phyloP scores from a whole-genome alignment of 2,329 filamentous ascomycete species.

The Stachybotrys chlorohalonatus region DNA sequence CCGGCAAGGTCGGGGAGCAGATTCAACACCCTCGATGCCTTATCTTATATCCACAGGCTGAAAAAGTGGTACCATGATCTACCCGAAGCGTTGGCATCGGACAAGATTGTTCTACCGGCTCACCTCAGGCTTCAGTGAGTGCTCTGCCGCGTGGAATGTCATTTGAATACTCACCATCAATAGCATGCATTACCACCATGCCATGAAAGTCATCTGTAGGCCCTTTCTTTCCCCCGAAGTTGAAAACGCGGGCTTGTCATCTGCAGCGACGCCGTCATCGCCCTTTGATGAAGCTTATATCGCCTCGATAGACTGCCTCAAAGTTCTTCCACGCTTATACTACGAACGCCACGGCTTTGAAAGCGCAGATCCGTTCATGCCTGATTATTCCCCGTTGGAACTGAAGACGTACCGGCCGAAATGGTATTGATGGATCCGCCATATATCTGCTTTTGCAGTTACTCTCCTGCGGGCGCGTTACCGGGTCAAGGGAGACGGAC shows the following conservation, averaged over 20 bases:
- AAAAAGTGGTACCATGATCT: background rate
- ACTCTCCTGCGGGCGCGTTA: too few relatives aligned
- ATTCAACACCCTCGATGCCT: background rate
- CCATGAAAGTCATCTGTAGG: background rate
- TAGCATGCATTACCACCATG: background rate
- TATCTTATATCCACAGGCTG: background rate
- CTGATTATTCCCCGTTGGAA: background rate
- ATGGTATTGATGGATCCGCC: too few relatives aligned
- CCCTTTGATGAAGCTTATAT: background rate
- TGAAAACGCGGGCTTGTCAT: background rate
- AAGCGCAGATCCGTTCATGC: background rate
- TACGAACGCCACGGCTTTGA: background rate
- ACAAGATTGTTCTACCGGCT: background rate
- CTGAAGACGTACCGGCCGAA: too few relatives aligned
- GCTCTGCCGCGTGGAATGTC: background rate
- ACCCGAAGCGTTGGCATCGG: background rate
- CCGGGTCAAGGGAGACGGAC: too few relatives aligned
- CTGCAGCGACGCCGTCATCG: background rate
- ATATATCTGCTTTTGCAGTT: too few relatives aligned
- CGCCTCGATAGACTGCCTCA: background rate
- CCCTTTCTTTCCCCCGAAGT: background rate
- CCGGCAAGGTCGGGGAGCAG: background rate
- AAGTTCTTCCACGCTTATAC: background rate
- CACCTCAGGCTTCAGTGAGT: background rate
- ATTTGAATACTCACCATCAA: background rate